These are phyloP conservation scores for Yamadazyma dendronema DNA, from an alignment of 1,139 yeast species.

Conservation along the genomic window DNA sequence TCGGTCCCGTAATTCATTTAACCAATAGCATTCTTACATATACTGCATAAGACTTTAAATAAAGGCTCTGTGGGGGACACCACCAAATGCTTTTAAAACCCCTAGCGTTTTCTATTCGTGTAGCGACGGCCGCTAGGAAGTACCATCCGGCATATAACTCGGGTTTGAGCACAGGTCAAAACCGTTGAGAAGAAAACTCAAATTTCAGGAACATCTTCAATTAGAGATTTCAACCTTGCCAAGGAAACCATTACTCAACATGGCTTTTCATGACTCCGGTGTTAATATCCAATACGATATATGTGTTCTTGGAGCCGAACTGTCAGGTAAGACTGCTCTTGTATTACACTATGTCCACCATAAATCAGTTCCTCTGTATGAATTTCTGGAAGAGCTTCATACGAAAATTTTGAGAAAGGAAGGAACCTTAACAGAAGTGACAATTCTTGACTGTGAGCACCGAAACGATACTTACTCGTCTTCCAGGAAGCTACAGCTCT, in stretches of 20 bases:
- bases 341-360: conserved; percentile 25
- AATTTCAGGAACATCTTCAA: not conserved
- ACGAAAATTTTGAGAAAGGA: conserved; percentile 22
- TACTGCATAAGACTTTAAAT: no score
- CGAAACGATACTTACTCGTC: conserved; percentile 28
- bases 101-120: no score
- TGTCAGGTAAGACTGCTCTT: conserved; percentile 31
- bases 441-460: conserved; percentile 28
- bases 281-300: conserved; percentile 30
- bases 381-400: conserved; percentile 26
- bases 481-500: conserved; percentile 26
- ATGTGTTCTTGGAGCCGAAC: conserved; percentile 31
- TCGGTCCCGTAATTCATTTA: no score
- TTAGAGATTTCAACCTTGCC: conserved; percentile 8
- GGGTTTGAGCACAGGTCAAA: not conserved
- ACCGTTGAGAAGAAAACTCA: conserved; percentile 1
- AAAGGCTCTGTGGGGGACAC: no score
- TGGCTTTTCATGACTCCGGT: conserved; percentile 14
- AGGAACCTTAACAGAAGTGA: conserved; percentile 21
- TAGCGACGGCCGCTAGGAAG: not conserved
- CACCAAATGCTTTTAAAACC: no score
- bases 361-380: conserved; percentile 17
- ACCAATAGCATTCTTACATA: no score
- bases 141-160: not conserved
- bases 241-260: not conserved